These are phyloP conservation scores for Thielaviopsis euricoi DNA, from an alignment of 2,329 filamentous ascomycete species.

Conservation along the genomic window DNA sequence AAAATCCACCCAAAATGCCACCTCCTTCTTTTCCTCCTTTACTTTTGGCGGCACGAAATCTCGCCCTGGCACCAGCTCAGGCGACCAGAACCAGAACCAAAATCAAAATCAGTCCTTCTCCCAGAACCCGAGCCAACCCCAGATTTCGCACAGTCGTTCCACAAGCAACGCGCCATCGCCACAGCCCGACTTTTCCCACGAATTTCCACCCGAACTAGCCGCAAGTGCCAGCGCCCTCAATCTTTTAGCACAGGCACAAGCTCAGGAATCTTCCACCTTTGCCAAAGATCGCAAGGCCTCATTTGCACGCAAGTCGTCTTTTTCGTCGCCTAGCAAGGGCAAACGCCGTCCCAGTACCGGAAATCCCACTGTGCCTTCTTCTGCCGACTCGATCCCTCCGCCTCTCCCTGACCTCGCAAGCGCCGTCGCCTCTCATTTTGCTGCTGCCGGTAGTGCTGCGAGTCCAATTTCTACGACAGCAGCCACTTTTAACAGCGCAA, in stretches of 20 bases:
- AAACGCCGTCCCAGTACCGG: conserved; percentile 26
- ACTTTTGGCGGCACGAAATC: conserved; percentile 17
- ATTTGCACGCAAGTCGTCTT: conserved; percentile 31
- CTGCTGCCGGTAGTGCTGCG: conserved; percentile 14
- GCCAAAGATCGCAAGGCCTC: conserved; percentile 35
- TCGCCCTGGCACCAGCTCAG: conserved; percentile 23
- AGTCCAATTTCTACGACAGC: background rate
- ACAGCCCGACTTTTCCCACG: conserved; percentile 10
- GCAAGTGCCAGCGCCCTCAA: conserved; percentile 9
- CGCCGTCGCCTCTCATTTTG: conserved; percentile 25
- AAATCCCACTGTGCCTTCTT: conserved; percentile 25
- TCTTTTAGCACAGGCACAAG: background rate
- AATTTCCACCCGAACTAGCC: conserved; percentile 10
- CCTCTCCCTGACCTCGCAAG: conserved; percentile 37
- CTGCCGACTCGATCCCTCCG: conserved; percentile 27
- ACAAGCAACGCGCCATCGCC: conserved; percentile 10
- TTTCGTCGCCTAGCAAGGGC: conserved; percentile 22
- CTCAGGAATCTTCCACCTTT: background rate
- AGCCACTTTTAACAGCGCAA: background rate
- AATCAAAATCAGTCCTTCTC: conserved; percentile 2
- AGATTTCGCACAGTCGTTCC: conserved; percentile 11
- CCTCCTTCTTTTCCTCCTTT: conserved; percentile 21
- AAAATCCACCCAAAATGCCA: conserved; percentile 17
- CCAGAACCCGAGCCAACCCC: conserved; percentile 12
- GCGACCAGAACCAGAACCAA: conserved; percentile 11